A percentile compares a stretch with the other conserved stretches of the same genome.
Evolutionary conservation across 2,329 filamentous ascomycete genomes (phyloP).

Genomic region (Fusarium sp.): DNA sequence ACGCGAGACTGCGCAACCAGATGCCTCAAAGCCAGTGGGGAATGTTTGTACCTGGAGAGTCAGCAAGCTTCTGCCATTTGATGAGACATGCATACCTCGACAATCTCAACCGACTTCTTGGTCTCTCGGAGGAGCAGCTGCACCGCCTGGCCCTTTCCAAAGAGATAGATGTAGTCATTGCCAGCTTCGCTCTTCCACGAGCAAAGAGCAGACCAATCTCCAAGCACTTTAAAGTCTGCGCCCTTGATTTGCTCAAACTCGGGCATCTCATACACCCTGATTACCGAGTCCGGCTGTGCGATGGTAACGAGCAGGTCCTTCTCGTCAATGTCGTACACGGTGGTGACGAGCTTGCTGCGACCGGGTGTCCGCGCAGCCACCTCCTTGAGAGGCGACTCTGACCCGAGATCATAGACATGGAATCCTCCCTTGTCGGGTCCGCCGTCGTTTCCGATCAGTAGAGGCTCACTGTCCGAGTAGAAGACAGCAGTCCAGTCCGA

Average conservation of each 20-base stretch:
- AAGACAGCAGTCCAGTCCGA: slow-evolving; percentile 60
- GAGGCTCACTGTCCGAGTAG: slow-evolving; percentile 54
- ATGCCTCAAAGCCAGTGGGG: slow-evolving; percentile 57
- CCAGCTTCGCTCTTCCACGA: slow-evolving; percentile 60
- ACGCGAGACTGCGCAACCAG: slow-evolving; percentile 59
- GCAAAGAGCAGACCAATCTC: slow-evolving; percentile 65
- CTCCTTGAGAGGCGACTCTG: slow-evolving; percentile 51
- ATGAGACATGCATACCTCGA: slow-evolving; percentile 51
- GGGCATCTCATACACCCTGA: slow-evolving; percentile 58
- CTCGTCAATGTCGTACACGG: slow-evolving; percentile 55
- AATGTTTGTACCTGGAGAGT: slow-evolving; percentile 59
- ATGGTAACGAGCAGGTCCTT: slow-evolving; percentile 60
- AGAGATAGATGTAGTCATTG: slow-evolving; percentile 62
- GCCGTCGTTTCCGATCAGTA: slow-evolving; percentile 64
- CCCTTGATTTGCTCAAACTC: slow-evolving; percentile 51
- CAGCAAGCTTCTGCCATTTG: not conserved
- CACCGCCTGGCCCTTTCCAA: slow-evolving; percentile 59
- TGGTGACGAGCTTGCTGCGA: slow-evolving; percentile 62
- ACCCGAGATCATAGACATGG: slow-evolving; percentile 55
- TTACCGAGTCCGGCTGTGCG: slow-evolving; percentile 59
- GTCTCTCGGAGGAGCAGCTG: slow-evolving; percentile 56
- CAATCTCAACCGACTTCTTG: slow-evolving; percentile 51
- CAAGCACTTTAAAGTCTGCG: slow-evolving; percentile 55
- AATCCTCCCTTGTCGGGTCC: slow-evolving; percentile 61
- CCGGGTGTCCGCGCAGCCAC: slow-evolving; percentile 55